phyloP scores from a whole-genome alignment of 2,329 filamentous ascomycete genomes.

The Cladosporium sp. region DNA sequence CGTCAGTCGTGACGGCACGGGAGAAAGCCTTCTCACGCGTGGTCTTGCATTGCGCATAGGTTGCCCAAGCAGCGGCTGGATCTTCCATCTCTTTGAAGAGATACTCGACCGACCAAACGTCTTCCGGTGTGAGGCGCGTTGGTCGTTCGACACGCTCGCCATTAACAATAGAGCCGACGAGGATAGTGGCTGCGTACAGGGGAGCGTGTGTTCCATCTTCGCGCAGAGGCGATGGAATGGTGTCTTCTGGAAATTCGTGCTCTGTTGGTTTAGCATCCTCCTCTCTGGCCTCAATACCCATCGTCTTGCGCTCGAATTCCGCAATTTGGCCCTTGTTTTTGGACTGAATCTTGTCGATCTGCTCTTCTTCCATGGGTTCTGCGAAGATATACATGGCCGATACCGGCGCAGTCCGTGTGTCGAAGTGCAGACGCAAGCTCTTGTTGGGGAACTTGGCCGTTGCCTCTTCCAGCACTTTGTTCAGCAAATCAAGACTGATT shows the following conservation, averaged over 20 bases:
- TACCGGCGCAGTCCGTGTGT: conserved; percentile 36
- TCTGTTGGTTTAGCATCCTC: neutral
- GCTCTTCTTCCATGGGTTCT: conserved; percentile 73
- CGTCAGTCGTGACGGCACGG: neutral
- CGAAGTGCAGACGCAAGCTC: conserved; percentile 45
- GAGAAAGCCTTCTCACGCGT: conserved; percentile 54
- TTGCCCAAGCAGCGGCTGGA: conserved; percentile 43
- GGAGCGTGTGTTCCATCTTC: conserved; percentile 27
- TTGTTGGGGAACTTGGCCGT: conserved; percentile 72
- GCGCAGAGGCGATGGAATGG: conserved; percentile 19
- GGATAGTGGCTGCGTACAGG: conserved; percentile 70
- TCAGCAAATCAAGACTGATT: conserved; percentile 74
- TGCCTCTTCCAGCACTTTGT: conserved; percentile 74
- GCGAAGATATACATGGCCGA: conserved; percentile 79
- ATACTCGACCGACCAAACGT: conserved; percentile 77
- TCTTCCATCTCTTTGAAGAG: conserved; percentile 63
- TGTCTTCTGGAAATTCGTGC: conserved; percentile 23
- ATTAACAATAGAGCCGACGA: conserved; percentile 71
- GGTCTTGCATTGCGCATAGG: conserved; percentile 59
- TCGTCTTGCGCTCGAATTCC: conserved; percentile 60
- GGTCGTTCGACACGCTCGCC: conserved; percentile 64
- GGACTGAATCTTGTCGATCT: conserved; percentile 73
- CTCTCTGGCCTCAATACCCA: conserved; percentile 28
- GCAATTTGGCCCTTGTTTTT: conserved; percentile 64
- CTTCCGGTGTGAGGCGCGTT: conserved; percentile 42